A percentile compares a stretch with the other conserved stretches of the same genome.
phyloP scores from a whole-genome alignment of 2,329 filamentous ascomycete genomes.

The Lachnellula cervina region DNA sequence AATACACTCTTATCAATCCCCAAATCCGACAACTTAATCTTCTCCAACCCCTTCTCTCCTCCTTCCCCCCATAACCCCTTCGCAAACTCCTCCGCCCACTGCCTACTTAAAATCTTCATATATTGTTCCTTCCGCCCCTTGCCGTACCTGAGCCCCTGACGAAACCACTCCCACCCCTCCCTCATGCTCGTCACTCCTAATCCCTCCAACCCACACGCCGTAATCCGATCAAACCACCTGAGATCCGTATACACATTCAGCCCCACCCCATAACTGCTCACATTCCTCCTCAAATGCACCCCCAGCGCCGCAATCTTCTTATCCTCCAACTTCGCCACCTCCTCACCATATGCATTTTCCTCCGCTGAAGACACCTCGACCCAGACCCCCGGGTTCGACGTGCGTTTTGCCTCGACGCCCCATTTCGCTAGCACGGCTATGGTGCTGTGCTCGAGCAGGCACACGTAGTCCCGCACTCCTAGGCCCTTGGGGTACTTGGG shows the following conservation, averaged over 20 bases:
- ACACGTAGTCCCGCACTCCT: slow-evolving; percentile 71
- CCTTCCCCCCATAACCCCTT: slow-evolving; percentile 13
- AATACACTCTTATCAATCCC: background rate
- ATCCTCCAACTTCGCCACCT: slow-evolving; percentile 14
- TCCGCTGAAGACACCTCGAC: slow-evolving; percentile 32
- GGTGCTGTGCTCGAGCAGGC: slow-evolving; percentile 70
- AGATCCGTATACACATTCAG: slow-evolving; percentile 67
- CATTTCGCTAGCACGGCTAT: slow-evolving; percentile 59
- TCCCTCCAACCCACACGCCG: slow-evolving; percentile 82
- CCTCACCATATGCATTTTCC: background rate
- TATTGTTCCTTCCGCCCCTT: background rate
- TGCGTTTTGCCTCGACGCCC: slow-evolving; percentile 58
- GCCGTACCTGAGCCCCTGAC: slow-evolving; percentile 35
- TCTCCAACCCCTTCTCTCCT: slow-evolving; percentile 5
- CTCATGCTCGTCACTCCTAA: slow-evolving; percentile 71
- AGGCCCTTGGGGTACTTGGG: slow-evolving; percentile 33
- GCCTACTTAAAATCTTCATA: slow-evolving; percentile 7
- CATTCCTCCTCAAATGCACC: slow-evolving; percentile 80
- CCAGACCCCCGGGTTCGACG: slow-evolving; percentile 84
- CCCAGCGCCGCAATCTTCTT: slow-evolving; percentile 86
- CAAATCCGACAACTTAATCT: slow-evolving; percentile 8
- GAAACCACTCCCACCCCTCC: slow-evolving; percentile 2
- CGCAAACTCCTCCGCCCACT: slow-evolving; percentile 20
- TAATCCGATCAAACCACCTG: slow-evolving; percentile 66
- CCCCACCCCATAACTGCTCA: slow-evolving; percentile 80